phyloP scores from a whole-genome alignment of 2,329 filamentous ascomycete genomes.

The Ceratocystis destructans region DNA sequence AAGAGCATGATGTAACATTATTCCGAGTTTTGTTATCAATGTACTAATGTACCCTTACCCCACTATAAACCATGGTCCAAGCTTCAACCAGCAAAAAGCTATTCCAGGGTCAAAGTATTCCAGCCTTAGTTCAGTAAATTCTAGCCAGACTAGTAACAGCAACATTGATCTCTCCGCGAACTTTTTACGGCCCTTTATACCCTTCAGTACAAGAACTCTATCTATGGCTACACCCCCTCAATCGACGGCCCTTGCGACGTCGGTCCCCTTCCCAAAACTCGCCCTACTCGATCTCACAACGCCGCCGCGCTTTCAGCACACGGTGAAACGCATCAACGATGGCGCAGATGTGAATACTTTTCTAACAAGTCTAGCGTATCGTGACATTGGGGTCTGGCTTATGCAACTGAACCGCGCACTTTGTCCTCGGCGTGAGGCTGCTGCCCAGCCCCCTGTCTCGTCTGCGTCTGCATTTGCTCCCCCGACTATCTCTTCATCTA shows the following conservation, averaged over 20 bases:
- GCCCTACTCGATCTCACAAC: conserved; percentile 34
- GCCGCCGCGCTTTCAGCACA: conserved; percentile 46
- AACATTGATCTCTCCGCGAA: too few relatives aligned
- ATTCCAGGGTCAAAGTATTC: neutral
- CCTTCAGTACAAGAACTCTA: neutral
- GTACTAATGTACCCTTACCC: neutral
- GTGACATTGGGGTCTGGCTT: conserved; percentile 74
- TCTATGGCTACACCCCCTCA: conserved; percentile 12
- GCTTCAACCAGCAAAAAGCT: neutral
- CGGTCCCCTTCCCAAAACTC: conserved; percentile 26
- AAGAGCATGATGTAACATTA: neutral
- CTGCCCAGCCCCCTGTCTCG: neutral
- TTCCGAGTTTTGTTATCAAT: neutral
- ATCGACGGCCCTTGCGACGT: too few relatives aligned
- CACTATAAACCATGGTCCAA: neutral
- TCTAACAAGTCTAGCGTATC: conserved; percentile 67
- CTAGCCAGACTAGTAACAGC: too few relatives aligned
- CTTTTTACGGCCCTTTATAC: neutral
- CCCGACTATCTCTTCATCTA: neutral
- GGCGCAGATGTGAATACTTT: conserved; percentile 70
- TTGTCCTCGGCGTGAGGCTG: conserved; percentile 48
- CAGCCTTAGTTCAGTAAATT: neutral
- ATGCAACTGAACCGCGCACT: conserved; percentile 81
- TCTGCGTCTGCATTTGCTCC: neutral
- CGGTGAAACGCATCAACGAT: conserved; percentile 72